phyloP scores from a whole-genome alignment of 352 stramenopile species.

The Hyaloperonospora brassicae region DNA sequence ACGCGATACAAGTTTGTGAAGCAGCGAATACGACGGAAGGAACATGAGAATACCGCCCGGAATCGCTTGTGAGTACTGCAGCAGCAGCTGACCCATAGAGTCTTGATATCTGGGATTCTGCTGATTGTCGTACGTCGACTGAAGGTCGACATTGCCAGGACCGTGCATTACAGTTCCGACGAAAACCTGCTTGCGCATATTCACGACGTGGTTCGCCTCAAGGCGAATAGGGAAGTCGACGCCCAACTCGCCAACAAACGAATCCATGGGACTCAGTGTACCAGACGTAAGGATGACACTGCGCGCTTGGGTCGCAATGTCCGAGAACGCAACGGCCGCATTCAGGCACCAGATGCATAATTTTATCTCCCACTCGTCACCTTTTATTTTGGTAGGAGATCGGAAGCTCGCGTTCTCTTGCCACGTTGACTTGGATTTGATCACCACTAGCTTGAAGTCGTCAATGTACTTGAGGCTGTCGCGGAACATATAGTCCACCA shows the following conservation, averaged over 20 bases:
- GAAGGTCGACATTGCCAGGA: conserved; percentile 57
- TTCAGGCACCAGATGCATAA: conserved; percentile 85
- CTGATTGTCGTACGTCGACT: conserved; percentile 74
- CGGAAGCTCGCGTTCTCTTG: conserved; percentile 17
- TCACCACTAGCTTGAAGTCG: conserved; percentile 70
- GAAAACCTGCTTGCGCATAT: conserved; percentile 83
- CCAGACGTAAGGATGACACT: conserved; percentile 81
- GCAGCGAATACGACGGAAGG: conserved; percentile 76
- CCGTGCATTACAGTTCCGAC: conserved; percentile 66
- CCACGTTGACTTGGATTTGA: conserved; percentile 23
- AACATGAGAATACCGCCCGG: conserved; percentile 83
- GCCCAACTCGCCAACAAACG: conserved; percentile 76
- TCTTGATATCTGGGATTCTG: conserved; percentile 78
- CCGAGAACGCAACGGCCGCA: conserved; percentile 73
- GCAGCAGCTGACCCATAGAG: conserved; percentile 62
- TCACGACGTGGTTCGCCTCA: conserved; percentile 82
- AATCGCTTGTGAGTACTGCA: conserved; percentile 58
- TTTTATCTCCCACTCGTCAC: conserved; percentile 55
- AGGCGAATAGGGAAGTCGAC: conserved; percentile 74
- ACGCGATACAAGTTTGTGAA: conserved; percentile 56
- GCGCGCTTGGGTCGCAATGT: conserved; percentile 52
- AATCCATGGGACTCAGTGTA: conserved; percentile 82
- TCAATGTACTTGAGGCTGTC: conserved; percentile 73
- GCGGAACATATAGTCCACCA: conserved; percentile 75
- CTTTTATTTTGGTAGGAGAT: conserved; percentile 22